Percentiles rank a stretch among this genome's conserved stretches.
These are phyloP conservation scores for Termitomyces sp. DNA, from an alignment of 768 basidiomycete genomes.

Conservation along the genomic window DNA sequence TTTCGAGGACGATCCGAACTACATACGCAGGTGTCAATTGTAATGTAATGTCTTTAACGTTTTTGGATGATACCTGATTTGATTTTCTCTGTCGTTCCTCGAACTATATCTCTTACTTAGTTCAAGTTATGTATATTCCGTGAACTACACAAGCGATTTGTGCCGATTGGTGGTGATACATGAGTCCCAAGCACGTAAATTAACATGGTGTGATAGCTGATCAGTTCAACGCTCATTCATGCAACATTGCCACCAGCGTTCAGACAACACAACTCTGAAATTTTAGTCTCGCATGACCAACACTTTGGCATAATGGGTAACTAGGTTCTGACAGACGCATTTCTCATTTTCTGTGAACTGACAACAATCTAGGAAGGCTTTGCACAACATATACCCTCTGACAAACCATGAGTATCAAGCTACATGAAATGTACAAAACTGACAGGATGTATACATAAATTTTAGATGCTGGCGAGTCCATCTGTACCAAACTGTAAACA, in stretches of 20 bases:
- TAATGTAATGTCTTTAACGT: background rate
- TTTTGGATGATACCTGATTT: background rate
- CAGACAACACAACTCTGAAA: background rate
- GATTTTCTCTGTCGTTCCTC: background rate
- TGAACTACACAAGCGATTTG: too few relatives aligned
- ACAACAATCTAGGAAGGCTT: background rate
- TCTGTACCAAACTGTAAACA: too few relatives aligned
- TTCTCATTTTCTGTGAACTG: background rate
- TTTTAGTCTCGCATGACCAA: background rate
- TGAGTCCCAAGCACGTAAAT: too few relatives aligned
- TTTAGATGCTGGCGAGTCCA: too few relatives aligned
- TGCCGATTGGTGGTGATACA: too few relatives aligned
- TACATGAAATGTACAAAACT: background rate
- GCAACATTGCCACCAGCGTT: background rate
- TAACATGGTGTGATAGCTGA: too few relatives aligned
- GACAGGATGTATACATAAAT: too few relatives aligned
- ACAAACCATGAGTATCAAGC: background rate
- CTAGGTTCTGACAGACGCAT: background rate
- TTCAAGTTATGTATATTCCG: background rate
- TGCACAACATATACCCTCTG: background rate
- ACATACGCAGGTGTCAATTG: background rate
- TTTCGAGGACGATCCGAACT: background rate
- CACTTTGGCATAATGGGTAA: background rate
- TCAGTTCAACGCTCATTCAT: background rate
- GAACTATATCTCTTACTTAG: background rate